Conservation (phyloP, 2,329 filamentous ascomycete species). For the Colletotrichum agaves region DNA sequence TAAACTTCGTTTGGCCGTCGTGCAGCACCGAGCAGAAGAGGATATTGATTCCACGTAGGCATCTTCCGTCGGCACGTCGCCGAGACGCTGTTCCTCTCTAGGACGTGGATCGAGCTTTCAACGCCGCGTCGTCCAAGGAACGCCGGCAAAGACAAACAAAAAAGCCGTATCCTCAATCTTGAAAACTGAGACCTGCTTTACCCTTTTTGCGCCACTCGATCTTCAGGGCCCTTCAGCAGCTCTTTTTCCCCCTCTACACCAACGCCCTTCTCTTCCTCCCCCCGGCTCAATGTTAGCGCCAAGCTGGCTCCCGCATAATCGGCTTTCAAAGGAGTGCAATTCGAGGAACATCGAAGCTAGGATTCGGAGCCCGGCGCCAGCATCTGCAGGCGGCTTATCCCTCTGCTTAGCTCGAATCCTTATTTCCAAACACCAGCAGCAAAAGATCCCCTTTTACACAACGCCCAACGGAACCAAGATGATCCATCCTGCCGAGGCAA, state of each 20-base stretch:
- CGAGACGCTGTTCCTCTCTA: slow-evolving; percentile 21
- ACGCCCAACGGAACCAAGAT: background rate
- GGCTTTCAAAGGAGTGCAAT: background rate
- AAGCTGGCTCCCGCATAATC: background rate
- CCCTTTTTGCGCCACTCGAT: background rate
- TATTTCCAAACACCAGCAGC: slow-evolving; percentile 1
- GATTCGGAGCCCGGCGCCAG: background rate
- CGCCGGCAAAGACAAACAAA: slow-evolving; percentile 24
- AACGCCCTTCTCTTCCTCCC: slow-evolving; percentile 13
- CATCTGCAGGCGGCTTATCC: slow-evolving; percentile 12
- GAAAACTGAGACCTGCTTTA: slow-evolving; percentile 23
- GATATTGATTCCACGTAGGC: slow-evolving; percentile 2
- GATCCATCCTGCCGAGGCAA: background rate
- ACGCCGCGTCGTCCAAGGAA: slow-evolving; percentile 27
- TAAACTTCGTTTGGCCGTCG: slow-evolving; percentile 14
- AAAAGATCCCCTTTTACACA: background rate
- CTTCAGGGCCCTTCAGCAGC: slow-evolving; percentile 1
- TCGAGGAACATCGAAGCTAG: background rate
- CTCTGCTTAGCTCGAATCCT: slow-evolving; percentile 17
- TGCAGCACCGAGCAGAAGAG: background rate
- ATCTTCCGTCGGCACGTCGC: slow-evolving; percentile 25
- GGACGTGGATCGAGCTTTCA: slow-evolving; percentile 26
- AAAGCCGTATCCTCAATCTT: slow-evolving; percentile 23
- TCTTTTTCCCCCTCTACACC: background rate
- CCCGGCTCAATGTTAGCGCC: background rate